These are phyloP conservation scores for Casuarina equisetifolia DNA, from an alignment of 306 rosid genomes.

Conservation along the genomic window DNA sequence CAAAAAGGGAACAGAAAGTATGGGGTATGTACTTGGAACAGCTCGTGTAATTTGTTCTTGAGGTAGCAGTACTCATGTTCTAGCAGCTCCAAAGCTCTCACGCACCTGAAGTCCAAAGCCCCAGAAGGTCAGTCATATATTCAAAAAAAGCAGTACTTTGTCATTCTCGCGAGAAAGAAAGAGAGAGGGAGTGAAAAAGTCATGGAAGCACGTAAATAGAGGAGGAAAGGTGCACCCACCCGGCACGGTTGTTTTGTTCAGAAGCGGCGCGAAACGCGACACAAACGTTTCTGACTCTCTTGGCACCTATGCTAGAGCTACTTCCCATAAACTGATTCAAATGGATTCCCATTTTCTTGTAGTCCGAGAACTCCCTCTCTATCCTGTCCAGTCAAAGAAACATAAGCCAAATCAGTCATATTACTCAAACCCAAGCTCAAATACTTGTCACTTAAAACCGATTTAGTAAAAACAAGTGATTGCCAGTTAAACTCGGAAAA, in stretches of 20 bases:
- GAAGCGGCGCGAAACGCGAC: constrained; percentile 89
- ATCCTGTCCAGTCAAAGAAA: constrained; percentile 34
- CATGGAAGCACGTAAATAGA: constrained; percentile 23
- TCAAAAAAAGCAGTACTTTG: background rate
- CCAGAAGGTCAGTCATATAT: background rate
- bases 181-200: constrained; percentile 2
- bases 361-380: constrained; percentile 71
- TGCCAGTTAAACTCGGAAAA: too few relatives aligned
- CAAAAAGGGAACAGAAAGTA: background rate
- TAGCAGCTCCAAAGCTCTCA: constrained; percentile 83
- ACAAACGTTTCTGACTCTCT: constrained; percentile 80
- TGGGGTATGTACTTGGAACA: constrained; percentile 62
- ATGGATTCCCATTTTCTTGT: constrained; percentile 81
- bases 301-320: constrained; percentile 97
- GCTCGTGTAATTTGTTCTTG: constrained; percentile 85
- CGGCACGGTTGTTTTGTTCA: constrained; percentile 74
- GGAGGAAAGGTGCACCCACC: constrained; percentile 40
- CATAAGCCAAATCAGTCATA: background rate
- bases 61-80: constrained; percentile 95
- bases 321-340: constrained; percentile 95
- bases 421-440: background rate
- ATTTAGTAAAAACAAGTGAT: background rate
- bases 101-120: constrained; percentile 49
- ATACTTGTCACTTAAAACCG: background rate
- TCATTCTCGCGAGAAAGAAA: background rate